phyloP scores from a whole-genome alignment of 768 basidiomycete species.

The Hydnum rufescens region DNA sequence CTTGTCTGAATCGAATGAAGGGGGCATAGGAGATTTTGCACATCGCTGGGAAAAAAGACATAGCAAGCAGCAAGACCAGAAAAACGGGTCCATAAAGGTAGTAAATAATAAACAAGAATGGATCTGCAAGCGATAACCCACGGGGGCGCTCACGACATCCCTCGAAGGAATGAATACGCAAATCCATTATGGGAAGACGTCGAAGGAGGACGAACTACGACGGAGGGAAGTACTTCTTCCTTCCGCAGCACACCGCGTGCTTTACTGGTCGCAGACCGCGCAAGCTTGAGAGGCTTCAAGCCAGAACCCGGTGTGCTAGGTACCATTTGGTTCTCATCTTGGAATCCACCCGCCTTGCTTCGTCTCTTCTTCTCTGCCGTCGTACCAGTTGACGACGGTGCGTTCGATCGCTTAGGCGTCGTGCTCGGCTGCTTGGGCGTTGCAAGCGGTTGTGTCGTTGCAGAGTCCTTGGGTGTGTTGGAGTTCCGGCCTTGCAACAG shows the following conservation, averaged over 20 bases:
- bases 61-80: too few relatives aligned
- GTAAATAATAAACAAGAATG: too few relatives aligned
- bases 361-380: background rate
- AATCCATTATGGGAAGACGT: conserved; percentile 26
- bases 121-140: too few relatives aligned
- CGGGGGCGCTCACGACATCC: background rate
- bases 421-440: background rate
- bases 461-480: background rate
- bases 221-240: conserved; percentile 36
- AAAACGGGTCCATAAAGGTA: too few relatives aligned
- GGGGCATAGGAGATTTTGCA: too few relatives aligned
- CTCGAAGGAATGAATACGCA: conserved; percentile 25
- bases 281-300: conserved; percentile 39
- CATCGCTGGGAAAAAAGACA: too few relatives aligned
- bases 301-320: conserved; percentile 24
- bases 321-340: conserved; percentile 18
- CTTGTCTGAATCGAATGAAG: too few relatives aligned
- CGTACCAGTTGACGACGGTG: background rate
- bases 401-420: background rate
- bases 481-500: background rate
- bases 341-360: background rate
- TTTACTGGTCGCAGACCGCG: conserved; percentile 42
- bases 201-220: conserved; percentile 43
- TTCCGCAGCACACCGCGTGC: conserved; percentile 36
- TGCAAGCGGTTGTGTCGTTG: background rate